Evolutionary conservation across 2,329 filamentous ascomycete species (phyloP), one percentile per base, ranked within the genome.

Genomic region (Neopestalotiopsis rosae): DNA sequence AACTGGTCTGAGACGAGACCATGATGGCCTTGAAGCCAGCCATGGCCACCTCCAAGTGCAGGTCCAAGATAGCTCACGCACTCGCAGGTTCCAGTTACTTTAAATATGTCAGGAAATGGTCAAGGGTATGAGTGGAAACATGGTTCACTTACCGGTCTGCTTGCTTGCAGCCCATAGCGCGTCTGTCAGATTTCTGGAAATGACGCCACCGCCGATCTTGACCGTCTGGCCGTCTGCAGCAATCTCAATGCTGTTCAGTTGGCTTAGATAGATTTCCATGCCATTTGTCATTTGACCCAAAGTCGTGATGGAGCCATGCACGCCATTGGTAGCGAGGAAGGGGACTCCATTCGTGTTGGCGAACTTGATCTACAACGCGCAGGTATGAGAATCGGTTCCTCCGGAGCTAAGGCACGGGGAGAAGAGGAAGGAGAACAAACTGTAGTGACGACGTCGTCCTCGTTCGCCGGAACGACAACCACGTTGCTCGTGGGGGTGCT

Each of bases 31-130:
- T 88, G 84, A 5, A 87, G 81, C 78, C 81, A 82, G 40, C 88
- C 87, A 74, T 88, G 84, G 4, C 89, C 88, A 67, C 89, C 89
- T 2, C 89, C 88, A 0, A 90, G 82, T 0, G 80, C 86, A 0
- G 86, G 86, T 0, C 84, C 85, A 1, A 85, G 71, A 56, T 80
- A 17, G 65, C 84, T 81, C 34, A 83, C 81, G 70, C 84, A 87
- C 72, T 85, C 83, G 70, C 85, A 87, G 1, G 74, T 77, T 66
- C 82, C 82, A 5, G 24, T 24, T 1, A 24, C 24, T 24, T 24
- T 24, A 24, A 24, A 24, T 24, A 24, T 24, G 24, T 24, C 24
- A 24, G 24, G 24, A 24, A 24, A 24, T 24, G 24, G 24, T 24
- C 24, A 24, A 24, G 24, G 24, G 24, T 24, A 24, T 24, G 24